These are phyloP conservation scores for Orychophragmus violaceus DNA, from an alignment of 345 rosid genomes.

Conservation along the genomic window DNA sequence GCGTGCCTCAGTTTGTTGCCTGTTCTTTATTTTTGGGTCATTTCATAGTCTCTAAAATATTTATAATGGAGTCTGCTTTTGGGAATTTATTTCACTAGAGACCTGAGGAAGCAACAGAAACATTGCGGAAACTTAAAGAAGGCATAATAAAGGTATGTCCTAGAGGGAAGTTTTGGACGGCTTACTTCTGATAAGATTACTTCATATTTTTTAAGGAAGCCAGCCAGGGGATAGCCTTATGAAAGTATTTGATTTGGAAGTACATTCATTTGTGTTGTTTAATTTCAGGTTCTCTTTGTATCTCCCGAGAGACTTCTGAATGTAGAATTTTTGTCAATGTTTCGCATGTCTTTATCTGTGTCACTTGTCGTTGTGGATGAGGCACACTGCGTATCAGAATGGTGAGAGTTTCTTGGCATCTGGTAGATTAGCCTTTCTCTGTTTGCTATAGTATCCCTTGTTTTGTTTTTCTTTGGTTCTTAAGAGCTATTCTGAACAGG, in stretches of 20 bases:
- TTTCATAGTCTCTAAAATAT: background rate
- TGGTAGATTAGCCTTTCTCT: conserved; percentile 19
- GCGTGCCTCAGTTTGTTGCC: background rate
- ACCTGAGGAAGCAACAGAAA: conserved; percentile 71
- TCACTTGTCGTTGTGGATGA: conserved; percentile 95
- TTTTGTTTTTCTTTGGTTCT: background rate
- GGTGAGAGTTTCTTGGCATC: conserved; percentile 52
- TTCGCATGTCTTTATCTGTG: conserved; percentile 38
- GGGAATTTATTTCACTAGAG: conserved; percentile 36
- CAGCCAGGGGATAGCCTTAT: no score
- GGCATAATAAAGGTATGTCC: conserved; percentile 58
- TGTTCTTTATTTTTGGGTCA: background rate
- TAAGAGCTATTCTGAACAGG: conserved; percentile 41
- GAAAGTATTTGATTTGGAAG: no score
- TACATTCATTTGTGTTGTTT: conserved; percentile 9
- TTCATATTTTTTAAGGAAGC: no score
- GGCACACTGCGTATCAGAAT: conserved; percentile 96
- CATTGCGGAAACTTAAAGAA: conserved; percentile 54
- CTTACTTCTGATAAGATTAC: background rate
- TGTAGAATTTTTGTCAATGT: conserved; percentile 60
- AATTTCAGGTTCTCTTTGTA: conserved; percentile 81
- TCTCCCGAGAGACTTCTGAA: conserved; percentile 91
- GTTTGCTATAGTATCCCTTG: conserved; percentile 3
- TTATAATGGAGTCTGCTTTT: background rate
- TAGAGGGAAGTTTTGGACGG: background rate